These are phyloP conservation scores for Aspergillus costaricaensis DNA, from an alignment of 2,329 filamentous ascomycete species.

Conservation along the genomic window DNA sequence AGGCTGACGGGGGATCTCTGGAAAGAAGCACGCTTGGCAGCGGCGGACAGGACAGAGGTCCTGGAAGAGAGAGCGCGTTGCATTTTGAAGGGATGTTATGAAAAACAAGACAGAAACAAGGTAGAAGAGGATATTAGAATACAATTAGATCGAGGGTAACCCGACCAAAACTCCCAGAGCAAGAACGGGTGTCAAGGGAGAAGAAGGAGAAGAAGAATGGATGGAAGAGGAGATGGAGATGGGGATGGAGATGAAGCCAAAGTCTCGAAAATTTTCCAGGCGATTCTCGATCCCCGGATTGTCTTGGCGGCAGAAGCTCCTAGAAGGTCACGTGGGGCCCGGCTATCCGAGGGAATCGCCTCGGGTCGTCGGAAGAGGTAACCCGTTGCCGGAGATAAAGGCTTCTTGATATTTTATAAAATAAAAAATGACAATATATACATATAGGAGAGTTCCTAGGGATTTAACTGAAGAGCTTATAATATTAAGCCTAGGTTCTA, in stretches of 20 bases:
- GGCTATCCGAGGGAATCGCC: slow-evolving; percentile 29
- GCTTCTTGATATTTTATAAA: no score
- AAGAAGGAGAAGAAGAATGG: slow-evolving; percentile 34
- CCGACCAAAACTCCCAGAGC: slow-evolving; percentile 38
- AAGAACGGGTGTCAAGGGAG: slow-evolving; percentile 34
- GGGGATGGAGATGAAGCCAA: slow-evolving; percentile 39
- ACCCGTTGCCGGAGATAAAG: no score
- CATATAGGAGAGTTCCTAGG: no score
- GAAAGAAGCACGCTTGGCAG: slow-evolving; percentile 58
- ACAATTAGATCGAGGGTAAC: slow-evolving; percentile 27
- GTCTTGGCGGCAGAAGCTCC: slow-evolving; percentile 47
- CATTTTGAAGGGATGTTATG: slow-evolving; percentile 63
- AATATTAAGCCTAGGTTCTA: no score
- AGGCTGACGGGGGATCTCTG: slow-evolving; percentile 67
- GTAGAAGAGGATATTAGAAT: slow-evolving; percentile 24
- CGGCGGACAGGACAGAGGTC: slow-evolving; percentile 73
- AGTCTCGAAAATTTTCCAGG: slow-evolving; percentile 47
- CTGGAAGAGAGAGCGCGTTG: slow-evolving; percentile 90
- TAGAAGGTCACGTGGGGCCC: slow-evolving; percentile 45
- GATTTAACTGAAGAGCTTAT: no score
- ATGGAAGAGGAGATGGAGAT: slow-evolving; percentile 31
- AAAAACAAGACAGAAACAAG: slow-evolving; percentile 24
- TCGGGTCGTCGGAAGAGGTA: slow-evolving; percentile 26
- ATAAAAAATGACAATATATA: no score
- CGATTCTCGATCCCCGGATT: slow-evolving; percentile 43